Conservation (phyloP, 2,329 filamentous ascomycete species). For the Pseudodiploospora longispora region DNA sequence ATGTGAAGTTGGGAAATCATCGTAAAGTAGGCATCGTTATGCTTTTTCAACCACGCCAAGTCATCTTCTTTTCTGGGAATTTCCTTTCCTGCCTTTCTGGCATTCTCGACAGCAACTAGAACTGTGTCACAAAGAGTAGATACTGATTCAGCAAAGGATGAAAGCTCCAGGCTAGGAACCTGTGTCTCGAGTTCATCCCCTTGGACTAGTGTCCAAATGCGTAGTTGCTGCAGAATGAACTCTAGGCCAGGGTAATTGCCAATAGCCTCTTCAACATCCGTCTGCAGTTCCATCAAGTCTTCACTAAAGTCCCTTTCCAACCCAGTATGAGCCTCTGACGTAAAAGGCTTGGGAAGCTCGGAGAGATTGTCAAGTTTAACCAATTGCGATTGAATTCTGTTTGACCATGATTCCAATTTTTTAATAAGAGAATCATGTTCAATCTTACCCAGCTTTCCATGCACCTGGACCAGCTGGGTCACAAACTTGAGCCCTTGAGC, state of each 20-base stretch:
- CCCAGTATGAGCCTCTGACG: constrained; percentile 27
- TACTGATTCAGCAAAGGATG: constrained; percentile 48
- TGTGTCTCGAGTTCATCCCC: constrained; percentile 9
- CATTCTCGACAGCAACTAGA: constrained; percentile 70
- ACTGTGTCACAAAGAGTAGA: constrained; percentile 64
- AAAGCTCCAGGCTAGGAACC: constrained; percentile 15
- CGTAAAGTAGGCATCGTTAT: constrained; percentile 42
- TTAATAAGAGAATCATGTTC: constrained; percentile 38
- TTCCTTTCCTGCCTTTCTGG: constrained; percentile 46
- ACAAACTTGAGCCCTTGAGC: constrained; percentile 58
- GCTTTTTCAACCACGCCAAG: constrained; percentile 26
- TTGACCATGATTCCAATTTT: constrained; percentile 42
- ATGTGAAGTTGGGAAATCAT: constrained; percentile 54
- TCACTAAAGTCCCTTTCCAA: constrained; percentile 26
- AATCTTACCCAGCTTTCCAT: constrained; percentile 53
- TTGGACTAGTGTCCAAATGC: constrained; percentile 49
- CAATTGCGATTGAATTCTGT: constrained; percentile 36
- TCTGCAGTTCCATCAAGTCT: constrained; percentile 29
- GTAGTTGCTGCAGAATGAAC: constrained; percentile 59
- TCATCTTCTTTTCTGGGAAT: constrained; percentile 27
- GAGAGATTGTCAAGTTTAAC: constrained; percentile 34
- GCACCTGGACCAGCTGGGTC: constrained; percentile 53
- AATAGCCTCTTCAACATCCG: constrained; percentile 33
- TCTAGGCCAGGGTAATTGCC: constrained; percentile 45
- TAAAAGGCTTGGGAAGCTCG: constrained; percentile 43